Evolutionary conservation across 2,329 filamentous ascomycete genomes (phyloP), one percentile per base, ranked within the genome.

Genomic region (Chaetomium globosum): DNA sequence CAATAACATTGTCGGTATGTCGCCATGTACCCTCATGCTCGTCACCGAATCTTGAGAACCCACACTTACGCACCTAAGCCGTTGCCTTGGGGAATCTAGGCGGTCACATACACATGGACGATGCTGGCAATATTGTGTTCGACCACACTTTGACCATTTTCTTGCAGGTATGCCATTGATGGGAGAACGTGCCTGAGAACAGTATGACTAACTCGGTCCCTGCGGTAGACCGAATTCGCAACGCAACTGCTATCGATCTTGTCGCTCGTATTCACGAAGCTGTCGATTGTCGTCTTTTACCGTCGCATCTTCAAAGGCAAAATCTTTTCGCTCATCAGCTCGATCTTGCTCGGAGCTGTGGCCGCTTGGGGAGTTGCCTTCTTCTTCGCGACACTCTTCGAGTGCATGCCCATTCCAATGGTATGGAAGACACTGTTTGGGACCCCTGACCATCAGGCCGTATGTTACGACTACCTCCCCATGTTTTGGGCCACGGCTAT

Each of bases 351-450:
- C 46, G 46, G 8, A 48, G 46, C 21, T n/a, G 46, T 48, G 46
- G 46, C 46, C 4, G 46, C 46, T 9, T 48, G 46, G 46, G 46
- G 46, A 23, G 46, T 48, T 19, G 46, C 46, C n/a, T 48, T 48
- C 46, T 48, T 48, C 46, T 48, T 48, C 46, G 46, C 46, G n/a
- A 48, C 46, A 23, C 46, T 48, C n/a, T 48, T 48, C 46, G 46
- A 48, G 23, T 48, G 46, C n/a, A 48, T 48, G 46, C 46, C 46
- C n/a, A 48, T 48, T 19, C 46, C 46, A 7, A 48, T 48, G 46
- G 46, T 48, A 23, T 48, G 46, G 46, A 48, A 48, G n/a, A 48
- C 46, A n/a, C n/a, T 48, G 6, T 48, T 48, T n/a, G 46, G 46
- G 19, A 48, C 46, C n/a, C 46, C 46, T 12, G 46, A 48, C 8